These are phyloP conservation scores for Kodamaea alishanica DNA, from an alignment of 1,139 yeast genomes.

Conservation along the genomic window DNA sequence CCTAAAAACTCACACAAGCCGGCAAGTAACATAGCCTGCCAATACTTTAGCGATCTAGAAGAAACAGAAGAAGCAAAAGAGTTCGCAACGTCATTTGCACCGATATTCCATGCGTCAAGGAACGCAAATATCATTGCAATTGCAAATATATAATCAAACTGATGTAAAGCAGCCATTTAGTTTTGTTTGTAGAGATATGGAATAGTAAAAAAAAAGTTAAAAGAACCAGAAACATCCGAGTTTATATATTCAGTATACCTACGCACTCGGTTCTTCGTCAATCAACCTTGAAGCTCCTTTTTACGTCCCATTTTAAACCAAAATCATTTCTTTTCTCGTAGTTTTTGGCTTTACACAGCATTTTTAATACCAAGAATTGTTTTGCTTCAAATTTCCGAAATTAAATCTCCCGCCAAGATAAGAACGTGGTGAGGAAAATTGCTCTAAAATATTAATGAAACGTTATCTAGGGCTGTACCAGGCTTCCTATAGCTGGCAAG, in stretches of 20 bases:
- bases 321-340: too few relatives aligned
- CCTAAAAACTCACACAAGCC: slow-evolving; percentile 69
- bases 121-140: slow-evolving; percentile 68
- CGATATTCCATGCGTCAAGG: slow-evolving; percentile 79
- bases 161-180: slow-evolving; percentile 37
- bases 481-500: too few relatives aligned
- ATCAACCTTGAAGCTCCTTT: too few relatives aligned
- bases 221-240: too few relatives aligned
- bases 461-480: too few relatives aligned
- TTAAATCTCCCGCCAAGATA: slow-evolving; percentile 1
- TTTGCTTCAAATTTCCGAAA: too few relatives aligned
- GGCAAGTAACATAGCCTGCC: slow-evolving; percentile 74
- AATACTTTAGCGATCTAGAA: slow-evolving; percentile 62
- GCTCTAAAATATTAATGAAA: too few relatives aligned
- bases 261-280: too few relatives aligned
- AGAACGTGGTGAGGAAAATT: slow-evolving; percentile 1
- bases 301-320: too few relatives aligned
- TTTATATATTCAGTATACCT: too few relatives aligned
- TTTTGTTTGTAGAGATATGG: not conserved
- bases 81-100: slow-evolving; percentile 82
- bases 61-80: slow-evolving; percentile 75
- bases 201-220: too few relatives aligned
- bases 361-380: slow-evolving; percentile 3
- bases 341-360: too few relatives aligned
- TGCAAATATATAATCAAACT: slow-evolving; percentile 65